Conservation (phyloP, 73 alveolate species). For the Diophrys sp. region DNA sequence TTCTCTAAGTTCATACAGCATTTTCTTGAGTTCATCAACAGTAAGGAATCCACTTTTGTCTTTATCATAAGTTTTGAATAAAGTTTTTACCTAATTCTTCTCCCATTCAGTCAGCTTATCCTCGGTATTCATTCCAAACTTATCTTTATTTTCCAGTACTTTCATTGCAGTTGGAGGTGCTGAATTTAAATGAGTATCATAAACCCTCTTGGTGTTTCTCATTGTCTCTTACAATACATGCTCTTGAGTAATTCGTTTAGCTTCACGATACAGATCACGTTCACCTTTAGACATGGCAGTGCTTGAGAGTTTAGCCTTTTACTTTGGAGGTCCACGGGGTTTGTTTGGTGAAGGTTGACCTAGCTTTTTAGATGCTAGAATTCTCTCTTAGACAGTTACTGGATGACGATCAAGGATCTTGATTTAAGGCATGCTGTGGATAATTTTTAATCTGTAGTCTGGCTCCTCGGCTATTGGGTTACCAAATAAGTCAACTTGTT, state of each 20-base stretch:
- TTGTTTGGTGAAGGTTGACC: slow-evolving; percentile 58
- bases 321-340: slow-evolving; percentile 52
- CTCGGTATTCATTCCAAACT: slow-evolving; percentile 73
- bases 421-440: slow-evolving; percentile 79
- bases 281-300: slow-evolving; percentile 80
- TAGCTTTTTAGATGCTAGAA: slow-evolving; percentile 65
- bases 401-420: slow-evolving; percentile 89
- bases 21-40: slow-evolving; percentile 71
- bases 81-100: slow-evolving; percentile 80
- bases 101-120: slow-evolving; percentile 93
- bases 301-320: slow-evolving; percentile 60
- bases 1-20: slow-evolving; percentile 45
- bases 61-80: slow-evolving; percentile 85
- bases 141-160: slow-evolving; percentile 67
- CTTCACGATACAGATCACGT: slow-evolving; percentile 84
- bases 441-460: slow-evolving; percentile 89
- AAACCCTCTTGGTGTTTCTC: slow-evolving; percentile 35
- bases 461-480: slow-evolving; percentile 98
- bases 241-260: slow-evolving; percentile 52
- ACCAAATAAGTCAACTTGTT: slow-evolving; percentile 77
- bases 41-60: slow-evolving; percentile 83
- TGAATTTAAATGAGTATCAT: background rate
- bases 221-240: slow-evolving; percentile 52
- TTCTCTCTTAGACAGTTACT: slow-evolving; percentile 84
- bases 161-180: slow-evolving; percentile 45